phyloP scores from a whole-genome alignment of 2,329 filamentous ascomycete species.

The Penicillium sp. region DNA sequence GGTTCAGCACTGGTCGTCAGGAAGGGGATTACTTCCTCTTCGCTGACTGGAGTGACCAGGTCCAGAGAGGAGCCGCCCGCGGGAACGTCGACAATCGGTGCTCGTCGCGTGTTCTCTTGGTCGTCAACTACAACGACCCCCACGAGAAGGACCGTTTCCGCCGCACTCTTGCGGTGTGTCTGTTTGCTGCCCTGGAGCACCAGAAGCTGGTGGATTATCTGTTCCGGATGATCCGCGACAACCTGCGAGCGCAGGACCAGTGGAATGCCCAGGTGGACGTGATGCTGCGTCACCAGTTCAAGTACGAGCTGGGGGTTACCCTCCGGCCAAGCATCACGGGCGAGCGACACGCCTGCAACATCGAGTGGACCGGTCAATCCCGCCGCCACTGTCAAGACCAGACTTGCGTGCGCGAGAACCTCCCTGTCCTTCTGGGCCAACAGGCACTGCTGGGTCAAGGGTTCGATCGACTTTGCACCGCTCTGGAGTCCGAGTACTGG shows the following conservation, averaged over 20 bases:
- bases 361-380: slow-evolving; percentile 29
- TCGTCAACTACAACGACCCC: slow-evolving; percentile 23
- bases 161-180: slow-evolving; percentile 28
- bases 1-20: slow-evolving; percentile 21
- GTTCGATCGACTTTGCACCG: slow-evolving; percentile 16
- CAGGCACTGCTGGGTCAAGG: slow-evolving; percentile 12
- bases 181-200: slow-evolving; percentile 17
- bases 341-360: slow-evolving; percentile 28
- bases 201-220: slow-evolving; percentile 26
- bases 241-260: slow-evolving; percentile 16
- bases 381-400: slow-evolving; percentile 24
- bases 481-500: slow-evolving; percentile 28
- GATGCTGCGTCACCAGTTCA: slow-evolving; percentile 24
- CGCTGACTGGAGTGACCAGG: slow-evolving; percentile 21
- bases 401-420: slow-evolving; percentile 22
- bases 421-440: slow-evolving; percentile 14
- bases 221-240: slow-evolving; percentile 34
- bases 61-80: slow-evolving; percentile 8
- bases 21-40: slow-evolving; percentile 37
- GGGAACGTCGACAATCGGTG: slow-evolving; percentile 17
- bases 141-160: slow-evolving; percentile 32
- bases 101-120: slow-evolving; percentile 17
- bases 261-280: slow-evolving; percentile 17
- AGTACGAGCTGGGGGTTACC: slow-evolving; percentile 19
- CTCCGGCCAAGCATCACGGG: slow-evolving; percentile 16